Base-by-base conservation (phyloP, 345 rosid species). In the Eucalyptus sp. region DNA sequence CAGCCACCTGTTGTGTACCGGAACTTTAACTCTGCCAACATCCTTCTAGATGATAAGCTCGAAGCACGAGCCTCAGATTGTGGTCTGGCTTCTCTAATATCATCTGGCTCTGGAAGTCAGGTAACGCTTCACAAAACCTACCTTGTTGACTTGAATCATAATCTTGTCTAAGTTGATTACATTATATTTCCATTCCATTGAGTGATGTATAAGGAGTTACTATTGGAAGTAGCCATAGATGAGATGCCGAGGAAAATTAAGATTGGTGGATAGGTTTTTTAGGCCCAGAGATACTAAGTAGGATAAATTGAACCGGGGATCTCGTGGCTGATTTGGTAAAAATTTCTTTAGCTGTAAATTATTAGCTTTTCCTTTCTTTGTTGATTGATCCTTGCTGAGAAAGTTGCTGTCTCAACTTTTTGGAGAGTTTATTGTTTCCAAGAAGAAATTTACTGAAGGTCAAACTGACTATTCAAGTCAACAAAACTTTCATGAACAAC, bases 21-120 rank as follows among this genome's bases (percentile, higher is more conserved):
- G 90, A 96, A 96, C 88, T 95, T 97, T 91, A 96, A 93, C 91
- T 97, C 98, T 89, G 91, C 95, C 50, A 96, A 96, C 90, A 92
- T 98, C 91, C 98, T 96, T 37, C 97, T 97, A 51, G 96, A 95
- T 90, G 93, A 91, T 86, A 93, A 95, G 92, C 92, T 95, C 37
- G 92, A 91, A 31, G 97, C 93, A 46, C 95, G 86, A 52, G 94
- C 97, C 89, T 96, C 99, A 15, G 98, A 98, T 88, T 97, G 96
- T 86, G 97, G 99, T 87, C 91, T 97, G 91, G 94, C 97, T 93
- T 90, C 94, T 91, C 89, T 94, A 86, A 81, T 91, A 90, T 93
- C 96, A 56, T 91, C 95, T 79, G 93, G 93, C 62, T 92, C 94
- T 80, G 88, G 94, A 66, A 93, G 91, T 90, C 96, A 94, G 97